Evolutionary conservation across 2,329 filamentous ascomycete species (phyloP), one percentile per base, ranked within the genome.

Genomic region (Epichloe sibirici): DNA sequence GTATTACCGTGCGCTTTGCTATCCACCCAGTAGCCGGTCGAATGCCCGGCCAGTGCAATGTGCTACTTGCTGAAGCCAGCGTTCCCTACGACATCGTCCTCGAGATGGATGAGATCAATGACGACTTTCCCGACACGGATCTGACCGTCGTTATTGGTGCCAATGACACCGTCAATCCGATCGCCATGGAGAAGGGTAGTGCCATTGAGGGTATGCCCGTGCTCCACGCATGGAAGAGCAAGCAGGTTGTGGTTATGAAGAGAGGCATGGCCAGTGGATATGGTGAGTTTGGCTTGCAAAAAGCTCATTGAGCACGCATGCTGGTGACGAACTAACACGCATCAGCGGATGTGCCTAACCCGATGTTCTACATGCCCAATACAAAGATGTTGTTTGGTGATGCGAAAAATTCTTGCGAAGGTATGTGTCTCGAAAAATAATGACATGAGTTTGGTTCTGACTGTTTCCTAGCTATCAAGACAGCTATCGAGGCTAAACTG

Each of bases 31-130:
- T 95, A 31, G 90, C 90, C 0, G 90, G 90, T 11, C 81, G 90
- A 35, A 95, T 95, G 90, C 90, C 90, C 0, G 90, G 90, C 0
- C 90, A 95, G 69, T 95, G 89, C 71, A 95, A 95, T 62, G 89
- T 95, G 4, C 74, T 95, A 2, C 80, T 95, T 13, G 90, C 90
- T 0, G 90, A 95, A 67, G 90, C 90, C 1, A 85, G 79, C 37
- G 90, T 95, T 34, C 88, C 88, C 3, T 95, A 95, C 62, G 90
- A 95, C 61, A 91, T 95, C 52, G 89, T 95, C 31, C 76, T 94
- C 45, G 89, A 95, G 70, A 95, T 95, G 89, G 90, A 95, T 60
- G 90, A 95, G 72, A 94, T 95, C 71, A 95, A 95, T 66, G 89
- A 94, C 57, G 89, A 95, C 62, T 95, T 95, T 66, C 69, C 76